Base-by-base conservation (phyloP, 2,329 filamentous ascomycete species). In the Pseudogymnoascus sp. region DNA sequence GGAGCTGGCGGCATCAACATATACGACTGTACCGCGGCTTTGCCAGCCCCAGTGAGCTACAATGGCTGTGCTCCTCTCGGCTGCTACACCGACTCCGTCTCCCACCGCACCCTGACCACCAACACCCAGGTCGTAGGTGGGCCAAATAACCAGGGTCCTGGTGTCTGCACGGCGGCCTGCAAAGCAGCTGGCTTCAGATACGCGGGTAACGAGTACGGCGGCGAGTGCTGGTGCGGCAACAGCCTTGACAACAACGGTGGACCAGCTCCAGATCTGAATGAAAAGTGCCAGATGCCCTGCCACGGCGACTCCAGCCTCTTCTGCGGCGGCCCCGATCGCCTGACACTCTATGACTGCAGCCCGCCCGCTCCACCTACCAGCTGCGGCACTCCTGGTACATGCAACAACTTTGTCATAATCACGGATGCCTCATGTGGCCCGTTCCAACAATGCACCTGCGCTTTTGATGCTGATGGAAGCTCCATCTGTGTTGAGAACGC, bases 141-240 rank as follows among this genome's bases (percentile, higher is more conserved):
- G 12, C 26, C 52, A 14, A 23, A 23, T 26, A 37, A 31, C 16
- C 26, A 33, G 19, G 19, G n/a, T 14, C 29, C 33, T n/a, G 52
- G 35, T 37, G 29, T 59, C 26, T 59, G 52, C 29, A 59, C 52
- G n/a, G 33, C 52, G 26, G 52, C 52, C 26, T 59, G 52, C 33
- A 59, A 59, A 59, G 52, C 52, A 35, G 67, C 63, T 8, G 66
- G 63, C 4, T 78, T 76, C 63, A 66, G 66, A 4, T 72, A 80
- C 75, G 73, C 74, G 61, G 80, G 79, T 38, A 70, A 79, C 21
- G 78, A 82, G 67, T 81, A 81, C 66, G 73, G 73, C 52, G 69
- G 75, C 6, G 77, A 80, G 67, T 80, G 74, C 65, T 78, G 69
- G 19, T 63, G 62, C 38, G 62, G 62, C 6, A 29, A 35, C 61